These are phyloP conservation scores for Xylariaceae sp. DNA, from an alignment of 2,329 filamentous ascomycete species.

Conservation along the genomic window DNA sequence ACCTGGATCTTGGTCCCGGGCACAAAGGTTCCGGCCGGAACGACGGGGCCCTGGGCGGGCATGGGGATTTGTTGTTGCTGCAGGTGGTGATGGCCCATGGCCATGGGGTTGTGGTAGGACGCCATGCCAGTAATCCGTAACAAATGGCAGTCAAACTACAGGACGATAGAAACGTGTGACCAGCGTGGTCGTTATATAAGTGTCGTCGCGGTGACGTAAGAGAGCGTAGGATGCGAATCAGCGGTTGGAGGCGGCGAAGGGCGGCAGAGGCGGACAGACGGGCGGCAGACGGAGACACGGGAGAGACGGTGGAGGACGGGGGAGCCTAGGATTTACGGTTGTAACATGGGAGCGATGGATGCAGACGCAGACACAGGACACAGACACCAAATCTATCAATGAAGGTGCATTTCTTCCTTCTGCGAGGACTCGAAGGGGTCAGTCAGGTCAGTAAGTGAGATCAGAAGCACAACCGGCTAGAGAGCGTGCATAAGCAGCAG, in stretches of 20 bases:
- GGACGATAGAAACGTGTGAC: not conserved
- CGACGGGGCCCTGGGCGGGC: conserved; percentile 32
- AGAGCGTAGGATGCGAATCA: conserved; percentile 6
- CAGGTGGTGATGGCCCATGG: conserved; percentile 37
- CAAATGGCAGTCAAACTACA: not conserved
- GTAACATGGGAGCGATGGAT: conserved; percentile 25
- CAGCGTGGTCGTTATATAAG: conserved; percentile 2
- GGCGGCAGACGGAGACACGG: conserved; percentile 3
- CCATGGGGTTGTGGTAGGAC: conserved; percentile 28
- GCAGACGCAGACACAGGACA: not conserved
- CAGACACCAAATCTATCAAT: conserved; percentile 6
- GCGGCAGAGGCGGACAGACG: conserved; percentile 16
- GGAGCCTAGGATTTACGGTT: conserved; percentile 19
- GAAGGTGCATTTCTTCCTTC: conserved; percentile 14
- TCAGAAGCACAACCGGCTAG: not conserved
- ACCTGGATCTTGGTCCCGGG: conserved; percentile 96
- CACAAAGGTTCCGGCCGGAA: conserved; percentile 79
- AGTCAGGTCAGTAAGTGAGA: conserved; percentile 4
- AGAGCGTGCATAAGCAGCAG: not conserved
- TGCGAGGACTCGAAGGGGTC: not conserved
- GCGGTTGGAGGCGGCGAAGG: conserved; percentile 1
- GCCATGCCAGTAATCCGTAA: conserved; percentile 21
- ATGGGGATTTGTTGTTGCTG: conserved; percentile 30
- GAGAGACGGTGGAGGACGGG: conserved; percentile 17
- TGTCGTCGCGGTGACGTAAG: conserved; percentile 6